Evolutionary conservation across 345 rosid genomes (phyloP), one percentile per base, ranked within the genome.

Genomic region (Aegle marmelos): DNA sequence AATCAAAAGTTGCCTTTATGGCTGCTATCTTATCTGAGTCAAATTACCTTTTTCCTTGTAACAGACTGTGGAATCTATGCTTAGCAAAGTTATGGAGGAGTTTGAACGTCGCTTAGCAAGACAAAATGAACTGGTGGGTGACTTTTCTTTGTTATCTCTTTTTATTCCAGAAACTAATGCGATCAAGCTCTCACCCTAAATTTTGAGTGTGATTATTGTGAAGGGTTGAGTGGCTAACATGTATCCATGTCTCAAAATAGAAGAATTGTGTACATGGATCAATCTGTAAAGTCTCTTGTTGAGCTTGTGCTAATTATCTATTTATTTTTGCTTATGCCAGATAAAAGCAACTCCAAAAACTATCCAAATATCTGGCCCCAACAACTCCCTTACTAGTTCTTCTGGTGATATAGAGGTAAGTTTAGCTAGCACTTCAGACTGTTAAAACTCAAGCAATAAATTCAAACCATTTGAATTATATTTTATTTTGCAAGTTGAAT

Each of bases 51-150:
- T 72, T 68, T 72, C 74, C 77, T 70, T 72, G 81, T 41, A 57
- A 81, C 82, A 96, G 99, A 78, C 92, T 86, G 89, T 95, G 85
- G 99, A 96, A 88, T 89, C 98, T 34, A 92, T 96, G 70, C 92
- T 96, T 59, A 89, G 91, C 76, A 92, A 91, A 83, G 90, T 96
- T 69, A 90, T 86, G 27, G 83, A 96, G 84, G 99, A 90, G 89
- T 94, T 94, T 82, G 98, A 94, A 85, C 85, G 85, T 67, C 92
- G 98, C 67, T 86, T 96, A 70, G 83, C 89, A 74, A 89, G 82
- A 84, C 97, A 92, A 77, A 65, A 64, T 84, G 91, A 85, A 41
- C 75, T 79, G 90, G 97, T 94, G 80, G 85, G 89, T 58, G 33
- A 31, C 66, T 78, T n/a, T 75, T 24, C 68, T 69, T 27, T 17